Percentiles rank a stretch among this genome's conserved stretches.
Evolutionary conservation across 805 yeast genomes (phyloP).

Genomic region (Blastobotrys chiropterorum): DNA sequence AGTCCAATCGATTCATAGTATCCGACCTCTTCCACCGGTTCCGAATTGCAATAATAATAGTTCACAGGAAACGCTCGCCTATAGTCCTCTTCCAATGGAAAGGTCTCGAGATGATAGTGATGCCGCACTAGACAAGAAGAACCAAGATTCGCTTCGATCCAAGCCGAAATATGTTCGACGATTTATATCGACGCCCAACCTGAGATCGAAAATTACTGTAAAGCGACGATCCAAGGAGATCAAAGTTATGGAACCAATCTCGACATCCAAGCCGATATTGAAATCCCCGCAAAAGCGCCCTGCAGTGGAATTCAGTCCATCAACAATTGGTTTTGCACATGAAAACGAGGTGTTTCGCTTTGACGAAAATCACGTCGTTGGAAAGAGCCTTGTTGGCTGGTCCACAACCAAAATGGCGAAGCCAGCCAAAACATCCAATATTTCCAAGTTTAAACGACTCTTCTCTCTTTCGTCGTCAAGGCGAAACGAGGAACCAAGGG

Average conservation of each 20-base stretch:
- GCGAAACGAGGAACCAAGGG: neutral
- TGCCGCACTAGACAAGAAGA: neutral
- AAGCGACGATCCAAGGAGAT: neutral
- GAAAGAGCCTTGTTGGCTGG: constrained; percentile 1
- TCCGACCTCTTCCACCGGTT: neutral
- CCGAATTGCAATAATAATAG: neutral
- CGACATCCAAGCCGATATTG: neutral
- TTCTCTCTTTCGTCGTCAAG: neutral
- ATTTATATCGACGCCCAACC: neutral
- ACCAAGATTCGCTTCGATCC: neutral
- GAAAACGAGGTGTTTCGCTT: neutral
- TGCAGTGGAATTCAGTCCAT: neutral
- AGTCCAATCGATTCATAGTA: neutral
- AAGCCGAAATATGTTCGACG: neutral
- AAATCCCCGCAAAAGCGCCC: neutral
- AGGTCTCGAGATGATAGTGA: neutral
- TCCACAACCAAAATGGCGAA: neutral
- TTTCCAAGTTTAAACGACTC: neutral
- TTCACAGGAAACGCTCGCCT: no score
- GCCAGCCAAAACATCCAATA: neutral
- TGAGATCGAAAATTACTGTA: neutral
- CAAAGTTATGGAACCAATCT: neutral
- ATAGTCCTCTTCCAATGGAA: neutral
- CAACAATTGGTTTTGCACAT: neutral
- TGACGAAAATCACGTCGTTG: neutral